A percentile compares a stretch with the other conserved stretches of the same genome.
phyloP scores from a whole-genome alignment of 768 basidiomycete species.

The Trametes punicea region DNA sequence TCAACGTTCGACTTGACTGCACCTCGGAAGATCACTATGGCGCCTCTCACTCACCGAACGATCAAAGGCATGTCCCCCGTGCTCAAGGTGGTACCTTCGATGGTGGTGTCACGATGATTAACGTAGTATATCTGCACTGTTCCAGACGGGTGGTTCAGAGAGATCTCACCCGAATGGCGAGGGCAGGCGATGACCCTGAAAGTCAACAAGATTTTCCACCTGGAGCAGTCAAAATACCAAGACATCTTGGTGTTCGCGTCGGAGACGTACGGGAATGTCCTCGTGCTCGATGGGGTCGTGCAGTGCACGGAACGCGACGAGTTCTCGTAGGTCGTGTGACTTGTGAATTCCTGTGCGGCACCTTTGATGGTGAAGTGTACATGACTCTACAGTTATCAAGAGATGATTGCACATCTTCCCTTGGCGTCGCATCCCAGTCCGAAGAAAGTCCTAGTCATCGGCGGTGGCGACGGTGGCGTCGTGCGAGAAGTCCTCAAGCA shows the following conservation, averaged over 20 bases:
- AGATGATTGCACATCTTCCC: constrained; percentile 98
- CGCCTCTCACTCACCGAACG: constrained; percentile 37
- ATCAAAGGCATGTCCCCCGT: constrained; percentile 28
- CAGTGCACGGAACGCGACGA: constrained; percentile 98
- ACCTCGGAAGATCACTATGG: too few species aligned
- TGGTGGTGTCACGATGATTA: neutral
- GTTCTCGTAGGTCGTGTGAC: constrained; percentile 71
- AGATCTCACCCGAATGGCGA: constrained; percentile 93
- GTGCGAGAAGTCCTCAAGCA: constrained; percentile 97
- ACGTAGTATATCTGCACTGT: neutral
- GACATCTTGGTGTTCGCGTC: constrained; percentile 97
- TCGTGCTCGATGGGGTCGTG: constrained; percentile 92
- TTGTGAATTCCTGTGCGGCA: neutral
- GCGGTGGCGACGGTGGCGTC: constrained; percentile 97
- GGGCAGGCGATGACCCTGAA: constrained; percentile 96
- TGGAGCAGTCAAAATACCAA: constrained; percentile 90
- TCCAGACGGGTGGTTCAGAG: constrained; percentile 92
- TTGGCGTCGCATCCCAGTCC: constrained; percentile 95
- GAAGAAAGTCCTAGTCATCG: constrained; percentile 93
- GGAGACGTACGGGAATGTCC: constrained; percentile 94
- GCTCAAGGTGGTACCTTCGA: too few species aligned
- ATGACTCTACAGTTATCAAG: constrained; percentile 75
- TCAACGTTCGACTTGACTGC: too few species aligned
- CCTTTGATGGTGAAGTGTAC: neutral
- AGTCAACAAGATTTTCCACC: constrained; percentile 91